Conservation (phyloP, 2,329 filamentous ascomycete species). For the Colletotrichum cordylinicola region DNA sequence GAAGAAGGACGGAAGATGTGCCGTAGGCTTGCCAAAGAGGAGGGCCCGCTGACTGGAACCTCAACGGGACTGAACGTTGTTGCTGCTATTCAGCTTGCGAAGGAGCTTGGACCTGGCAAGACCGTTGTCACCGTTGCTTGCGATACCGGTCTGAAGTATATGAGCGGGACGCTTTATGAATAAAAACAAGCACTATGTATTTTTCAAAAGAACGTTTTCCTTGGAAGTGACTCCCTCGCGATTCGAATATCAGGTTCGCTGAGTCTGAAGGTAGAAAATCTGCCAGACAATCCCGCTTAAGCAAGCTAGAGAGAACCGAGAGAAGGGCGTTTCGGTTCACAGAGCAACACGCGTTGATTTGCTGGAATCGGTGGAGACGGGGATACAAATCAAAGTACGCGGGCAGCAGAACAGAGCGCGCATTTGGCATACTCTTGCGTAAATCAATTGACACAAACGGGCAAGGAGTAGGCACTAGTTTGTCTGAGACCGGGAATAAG, state of each 20-base stretch:
- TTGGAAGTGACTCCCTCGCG: neutral
- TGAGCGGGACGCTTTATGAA: neutral
- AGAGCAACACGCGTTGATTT: neutral
- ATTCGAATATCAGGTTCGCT: neutral
- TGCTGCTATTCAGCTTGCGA: neutral
- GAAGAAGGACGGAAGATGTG: conserved; percentile 3
- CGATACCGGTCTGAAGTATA: conserved; percentile 9
- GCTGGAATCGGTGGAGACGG: neutral
- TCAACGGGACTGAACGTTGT: neutral
- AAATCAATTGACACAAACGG: neutral
- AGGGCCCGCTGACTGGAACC: neutral
- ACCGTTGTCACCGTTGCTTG: conserved; percentile 1
- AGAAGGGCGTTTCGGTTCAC: neutral
- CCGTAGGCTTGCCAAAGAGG: neutral
- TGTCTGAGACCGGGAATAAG: neutral
- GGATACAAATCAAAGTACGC: neutral
- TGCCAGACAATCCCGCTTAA: neutral
- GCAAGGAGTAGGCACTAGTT: neutral
- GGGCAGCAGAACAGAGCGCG: neutral
- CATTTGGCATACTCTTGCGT: neutral
- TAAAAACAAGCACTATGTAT: neutral
- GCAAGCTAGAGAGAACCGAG: neutral
- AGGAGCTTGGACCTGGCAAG: conserved; percentile 3
- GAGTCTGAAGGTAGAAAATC: neutral
- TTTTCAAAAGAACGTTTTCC: neutral